Percentiles rank a stretch among this genome's conserved stretches.
These are phyloP conservation scores for Mucor circinelloides DNA, from an alignment of 371 early-diverging fungal species.

Conservation along the genomic window DNA sequence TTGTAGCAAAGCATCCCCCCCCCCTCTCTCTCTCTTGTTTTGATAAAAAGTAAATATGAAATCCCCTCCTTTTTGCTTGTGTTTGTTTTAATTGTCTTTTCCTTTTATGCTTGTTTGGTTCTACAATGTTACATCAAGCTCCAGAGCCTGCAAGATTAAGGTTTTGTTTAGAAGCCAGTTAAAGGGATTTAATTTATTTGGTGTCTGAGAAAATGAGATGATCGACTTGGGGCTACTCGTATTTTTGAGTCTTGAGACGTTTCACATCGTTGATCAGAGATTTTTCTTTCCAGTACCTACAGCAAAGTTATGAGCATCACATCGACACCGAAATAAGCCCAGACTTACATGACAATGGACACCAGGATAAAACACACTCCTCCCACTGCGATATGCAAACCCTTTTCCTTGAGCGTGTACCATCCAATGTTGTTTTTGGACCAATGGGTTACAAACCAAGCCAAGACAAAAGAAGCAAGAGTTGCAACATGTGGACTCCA, in stretches of 20 bases:
- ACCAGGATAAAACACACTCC: slow-evolving; percentile 43
- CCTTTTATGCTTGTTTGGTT: neutral
- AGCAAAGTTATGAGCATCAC: neutral
- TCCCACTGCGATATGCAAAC: slow-evolving; percentile 62
- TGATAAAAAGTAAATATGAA: neutral
- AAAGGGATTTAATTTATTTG: neutral
- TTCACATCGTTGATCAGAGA: slow-evolving; percentile 26
- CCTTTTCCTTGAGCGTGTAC: slow-evolving; percentile 55
- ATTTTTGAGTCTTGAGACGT: slow-evolving; percentile 17
- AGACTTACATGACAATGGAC: slow-evolving; percentile 44
- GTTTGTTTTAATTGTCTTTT: neutral
- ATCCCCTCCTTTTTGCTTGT: neutral
- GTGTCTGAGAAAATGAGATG: slow-evolving; percentile 1
- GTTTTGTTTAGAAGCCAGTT: neutral
- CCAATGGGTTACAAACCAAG: slow-evolving; percentile 62
- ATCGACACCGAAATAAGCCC: too few species aligned
- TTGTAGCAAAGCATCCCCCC: neutral
- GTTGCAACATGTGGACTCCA: slow-evolving; percentile 52
- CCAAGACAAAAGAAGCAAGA: slow-evolving; percentile 44
- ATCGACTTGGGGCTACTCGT: slow-evolving; percentile 11
- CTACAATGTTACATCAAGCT: neutral
- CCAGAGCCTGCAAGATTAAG: neutral
- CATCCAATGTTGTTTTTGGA: slow-evolving; percentile 64
- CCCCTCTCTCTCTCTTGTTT: too few species aligned
- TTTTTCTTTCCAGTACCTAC: slow-evolving; percentile 37